A percentile compares a stretch with the other conserved stretches of the same genome.
phyloP scores from a whole-genome alignment of 495 filamentous ascomycete genomes.

The Parmelia sp. region DNA sequence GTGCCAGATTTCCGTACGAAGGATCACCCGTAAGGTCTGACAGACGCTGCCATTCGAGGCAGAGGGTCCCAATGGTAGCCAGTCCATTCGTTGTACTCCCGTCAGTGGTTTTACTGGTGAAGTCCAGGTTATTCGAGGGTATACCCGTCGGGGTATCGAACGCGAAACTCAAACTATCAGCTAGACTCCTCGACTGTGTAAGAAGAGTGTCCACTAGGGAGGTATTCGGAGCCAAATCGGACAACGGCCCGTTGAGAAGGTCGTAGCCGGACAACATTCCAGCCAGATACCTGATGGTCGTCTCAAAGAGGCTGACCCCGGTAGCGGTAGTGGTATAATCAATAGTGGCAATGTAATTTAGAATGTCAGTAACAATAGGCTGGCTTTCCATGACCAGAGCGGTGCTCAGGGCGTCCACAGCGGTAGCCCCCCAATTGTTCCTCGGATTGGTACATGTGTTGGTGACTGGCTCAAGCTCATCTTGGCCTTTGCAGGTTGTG shows the following conservation, averaged over 20 bases:
- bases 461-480: slow-evolving; percentile 20
- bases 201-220: slow-evolving; percentile 52
- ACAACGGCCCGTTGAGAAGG: slow-evolving; percentile 64
- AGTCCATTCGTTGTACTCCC: slow-evolving; percentile 56
- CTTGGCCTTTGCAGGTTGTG: slow-evolving; percentile 7
- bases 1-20: slow-evolving; percentile 57
- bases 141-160: slow-evolving; percentile 73
- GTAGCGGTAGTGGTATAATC: slow-evolving; percentile 57
- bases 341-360: slow-evolving; percentile 60
- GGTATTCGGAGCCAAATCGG: slow-evolving; percentile 42
- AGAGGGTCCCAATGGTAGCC: slow-evolving; percentile 65
- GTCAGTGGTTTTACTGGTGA: slow-evolving; percentile 45
- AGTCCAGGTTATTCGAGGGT: slow-evolving; percentile 65
- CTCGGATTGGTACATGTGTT: slow-evolving; percentile 36
- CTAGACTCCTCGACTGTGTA: slow-evolving; percentile 60
- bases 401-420: slow-evolving; percentile 76
- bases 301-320: slow-evolving; percentile 74
- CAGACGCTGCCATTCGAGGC: slow-evolving; percentile 80
- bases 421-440: slow-evolving; percentile 82
- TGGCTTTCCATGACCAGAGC: slow-evolving; percentile 69
- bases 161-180: slow-evolving; percentile 65
- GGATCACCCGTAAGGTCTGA: slow-evolving; percentile 66
- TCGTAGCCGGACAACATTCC: slow-evolving; percentile 80
- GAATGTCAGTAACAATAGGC: slow-evolving; percentile 59
- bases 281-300: slow-evolving; percentile 80